Evolutionary conservation across 345 rosid genomes (phyloP).

Genomic region (Brassica rapa): DNA sequence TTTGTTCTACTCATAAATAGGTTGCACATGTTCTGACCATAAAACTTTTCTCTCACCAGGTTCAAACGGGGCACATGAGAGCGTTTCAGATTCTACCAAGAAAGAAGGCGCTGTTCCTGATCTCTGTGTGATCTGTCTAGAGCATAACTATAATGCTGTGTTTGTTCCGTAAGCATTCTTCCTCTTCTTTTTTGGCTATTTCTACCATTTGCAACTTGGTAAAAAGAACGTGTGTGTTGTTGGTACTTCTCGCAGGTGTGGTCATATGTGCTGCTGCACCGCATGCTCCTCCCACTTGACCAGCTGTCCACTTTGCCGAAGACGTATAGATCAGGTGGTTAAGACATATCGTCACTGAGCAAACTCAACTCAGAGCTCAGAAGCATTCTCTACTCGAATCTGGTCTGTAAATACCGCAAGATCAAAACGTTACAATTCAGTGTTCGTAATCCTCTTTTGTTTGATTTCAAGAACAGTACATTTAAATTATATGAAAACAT

Average conservation of each 20-base stretch:
- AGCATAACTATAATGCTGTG: conserved; percentile 86
- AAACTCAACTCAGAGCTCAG: conserved; percentile 3
- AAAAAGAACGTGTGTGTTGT: not conserved
- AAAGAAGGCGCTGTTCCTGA: conserved; percentile 73
- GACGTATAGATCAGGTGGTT: conserved; percentile 79
- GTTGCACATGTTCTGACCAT: not conserved
- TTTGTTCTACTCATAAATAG: not conserved
- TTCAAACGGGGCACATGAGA: conserved; percentile 51
- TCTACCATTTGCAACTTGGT: conserved; percentile 13
- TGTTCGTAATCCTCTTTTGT: not conserved
- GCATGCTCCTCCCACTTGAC: conserved; percentile 70
- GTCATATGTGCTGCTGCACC: conserved; percentile 94
- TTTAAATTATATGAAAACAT: conserved; percentile 16
- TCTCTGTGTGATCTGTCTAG: conserved; percentile 95
- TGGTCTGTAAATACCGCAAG: conserved; percentile 25
- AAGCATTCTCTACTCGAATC: conserved; percentile 12
- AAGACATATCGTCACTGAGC: conserved; percentile 79
- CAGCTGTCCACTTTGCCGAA: conserved; percentile 85
- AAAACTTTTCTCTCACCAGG: conserved; percentile 43
- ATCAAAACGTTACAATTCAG: not conserved
- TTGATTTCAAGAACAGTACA: not conserved
- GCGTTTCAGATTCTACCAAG: conserved; percentile 39
- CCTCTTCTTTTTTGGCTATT: conserved; percentile 13
- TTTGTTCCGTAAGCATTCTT: conserved; percentile 74
- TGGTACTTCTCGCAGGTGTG: conserved; percentile 64